Evolutionary conservation across 139 green algal species (phyloP), one percentile per base, ranked within the genome.

Genomic region (Ettlia oleoabundans): DNA sequence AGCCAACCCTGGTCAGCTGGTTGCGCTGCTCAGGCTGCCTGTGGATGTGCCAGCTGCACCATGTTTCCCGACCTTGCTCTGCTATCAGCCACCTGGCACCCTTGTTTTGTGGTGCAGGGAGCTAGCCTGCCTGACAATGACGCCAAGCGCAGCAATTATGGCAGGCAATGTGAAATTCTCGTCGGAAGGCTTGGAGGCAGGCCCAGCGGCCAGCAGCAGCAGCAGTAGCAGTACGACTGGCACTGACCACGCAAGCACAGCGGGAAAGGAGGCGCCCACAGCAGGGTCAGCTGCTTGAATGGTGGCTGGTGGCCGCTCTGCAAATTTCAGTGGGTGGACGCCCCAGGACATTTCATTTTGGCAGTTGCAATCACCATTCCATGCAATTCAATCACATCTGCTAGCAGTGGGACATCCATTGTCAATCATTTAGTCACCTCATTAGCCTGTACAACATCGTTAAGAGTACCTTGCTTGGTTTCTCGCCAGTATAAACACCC

Each of bases 81-180:
- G 28, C 21, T n/a, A 69, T 30, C 10, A 38, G 62, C 62, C 13
- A n/a, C 62, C 13, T 21, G 62, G 22, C 13, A 69, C 35, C 15
- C 30, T 42, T 33, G 33, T 33, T 30, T 55, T 38, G 9, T 28
- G 26, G 24, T 47, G 53, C 37, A 83, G 89, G 71, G 90, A 93
- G 55, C 55, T 93, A 41, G 85, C 86, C 9, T 93, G 86, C 75
- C 58, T 93, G 30, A 26, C 72, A 6, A 81, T 87, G 72, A 93
- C 90, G 1, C 37, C 58, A 4, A 82, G 72, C 53, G 67, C 77
- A 3, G 64, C 73, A 10, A 63, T 93, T 35, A 63, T 93, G 52
- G 15, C n/a, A 26, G 90, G 90, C 28, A 80, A 83, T 19, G 41
- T 93, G 8, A 76, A 70, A 26, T 93, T 93, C 70, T 82, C 66